A percentile compares a stretch with the other conserved stretches of the same genome.
Conservation (phyloP, 768 basidiomycete species). For the Sistotremastrum suecicum region DNA sequence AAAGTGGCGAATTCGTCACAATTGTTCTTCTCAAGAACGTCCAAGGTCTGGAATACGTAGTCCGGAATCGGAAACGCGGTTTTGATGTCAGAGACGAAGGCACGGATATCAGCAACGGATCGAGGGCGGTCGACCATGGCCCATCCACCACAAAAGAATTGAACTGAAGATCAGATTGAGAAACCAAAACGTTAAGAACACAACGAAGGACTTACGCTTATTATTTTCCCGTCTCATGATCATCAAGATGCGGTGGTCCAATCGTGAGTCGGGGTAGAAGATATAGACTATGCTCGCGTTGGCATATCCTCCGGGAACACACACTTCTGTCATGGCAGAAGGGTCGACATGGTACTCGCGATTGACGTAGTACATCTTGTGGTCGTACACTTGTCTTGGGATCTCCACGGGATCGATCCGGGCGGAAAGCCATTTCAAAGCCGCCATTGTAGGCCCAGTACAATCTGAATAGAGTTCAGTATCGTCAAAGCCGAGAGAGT, state of each 20-base stretch:
- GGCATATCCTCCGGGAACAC: conserved; percentile 9
- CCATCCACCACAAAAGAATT: no score
- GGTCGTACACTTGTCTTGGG: conserved; percentile 13
- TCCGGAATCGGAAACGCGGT: conserved; percentile 7
- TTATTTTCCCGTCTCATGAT: conserved; percentile 8
- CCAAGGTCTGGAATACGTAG: conserved; percentile 16
- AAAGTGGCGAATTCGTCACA: conserved; percentile 8
- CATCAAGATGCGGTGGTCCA: conserved; percentile 6
- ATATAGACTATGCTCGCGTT: conserved; percentile 7
- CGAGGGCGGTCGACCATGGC: no score
- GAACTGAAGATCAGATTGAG: no score
- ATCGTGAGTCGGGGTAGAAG: conserved; percentile 4
- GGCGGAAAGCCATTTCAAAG: conserved; percentile 14
- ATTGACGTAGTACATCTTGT: conserved; percentile 12
- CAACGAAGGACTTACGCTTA: neutral
- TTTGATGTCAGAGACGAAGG: no score
- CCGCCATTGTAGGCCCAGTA: conserved; percentile 16
- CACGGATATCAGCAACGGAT: no score
- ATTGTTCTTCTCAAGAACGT: conserved; percentile 13
- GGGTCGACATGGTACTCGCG: neutral
- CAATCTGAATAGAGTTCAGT: conserved; percentile 14
- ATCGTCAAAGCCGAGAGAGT: neutral
- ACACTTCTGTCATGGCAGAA: conserved; percentile 1
- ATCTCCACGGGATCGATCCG: conserved; percentile 7
- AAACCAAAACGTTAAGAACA: no score